Conservation (phyloP, 257 asterid genomes). For the Phtheirospermum japonicum region DNA sequence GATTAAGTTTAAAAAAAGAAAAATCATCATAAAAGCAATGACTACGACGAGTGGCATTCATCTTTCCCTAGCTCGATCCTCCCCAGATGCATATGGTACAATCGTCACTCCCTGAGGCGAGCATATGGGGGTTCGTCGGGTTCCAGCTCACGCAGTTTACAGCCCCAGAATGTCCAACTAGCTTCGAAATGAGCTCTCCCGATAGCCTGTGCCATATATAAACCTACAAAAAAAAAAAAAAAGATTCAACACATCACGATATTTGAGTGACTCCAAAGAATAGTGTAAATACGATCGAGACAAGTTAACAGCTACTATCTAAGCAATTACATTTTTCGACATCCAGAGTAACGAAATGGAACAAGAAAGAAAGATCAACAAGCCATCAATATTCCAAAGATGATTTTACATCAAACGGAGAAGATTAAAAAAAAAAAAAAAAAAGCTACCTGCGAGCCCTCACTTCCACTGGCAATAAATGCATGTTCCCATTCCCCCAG, state of each 20-base stretch:
- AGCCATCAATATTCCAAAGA: too few relatives aligned
- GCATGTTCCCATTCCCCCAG: constrained; percentile 72
- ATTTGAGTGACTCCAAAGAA: not conserved
- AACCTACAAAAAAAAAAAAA: constrained; percentile 41
- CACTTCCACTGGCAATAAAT: constrained; percentile 79
- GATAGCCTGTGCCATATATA: constrained; percentile 72
- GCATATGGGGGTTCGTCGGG: constrained; percentile 69
- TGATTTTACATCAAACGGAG: too few relatives aligned
- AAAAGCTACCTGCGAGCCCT: constrained; percentile 58
- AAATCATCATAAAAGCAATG: too few relatives aligned
- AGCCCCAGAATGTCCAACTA: constrained; percentile 73
- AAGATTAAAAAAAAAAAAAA: not conserved
- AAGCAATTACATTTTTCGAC: not conserved
- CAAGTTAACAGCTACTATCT: not conserved
- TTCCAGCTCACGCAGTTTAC: constrained; percentile 87
- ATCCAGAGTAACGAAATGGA: not conserved
- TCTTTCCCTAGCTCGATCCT: constrained; percentile 27
- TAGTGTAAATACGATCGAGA: not conserved
- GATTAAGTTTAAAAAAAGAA: too few relatives aligned
- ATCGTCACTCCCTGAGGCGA: constrained; percentile 87
- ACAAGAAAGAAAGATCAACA: not conserved
- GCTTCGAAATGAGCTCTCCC: constrained; percentile 49
- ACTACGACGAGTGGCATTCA: not conserved
- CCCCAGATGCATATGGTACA: constrained; percentile 71
- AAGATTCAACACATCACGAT: not conserved